Evolutionary conservation across 2,329 filamentous ascomycete genomes (phyloP).

Genomic region (Pseudopithomyces maydicus): DNA sequence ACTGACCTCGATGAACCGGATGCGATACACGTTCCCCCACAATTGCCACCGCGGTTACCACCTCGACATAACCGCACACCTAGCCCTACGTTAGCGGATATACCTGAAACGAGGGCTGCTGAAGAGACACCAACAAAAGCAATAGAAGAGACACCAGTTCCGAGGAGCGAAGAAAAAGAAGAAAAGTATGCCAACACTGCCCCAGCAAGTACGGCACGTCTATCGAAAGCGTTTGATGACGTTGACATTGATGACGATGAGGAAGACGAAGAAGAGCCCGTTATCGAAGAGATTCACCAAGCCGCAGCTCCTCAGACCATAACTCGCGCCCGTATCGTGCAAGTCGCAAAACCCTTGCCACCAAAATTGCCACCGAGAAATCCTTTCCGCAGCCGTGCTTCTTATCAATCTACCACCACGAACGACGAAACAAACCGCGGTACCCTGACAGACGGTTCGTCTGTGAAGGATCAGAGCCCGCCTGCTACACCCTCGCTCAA

Average conservation of each 20-base stretch:
- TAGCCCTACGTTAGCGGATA: slow-evolving; percentile 37
- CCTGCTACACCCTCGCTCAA: slow-evolving; percentile 42
- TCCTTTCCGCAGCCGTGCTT: slow-evolving; percentile 59
- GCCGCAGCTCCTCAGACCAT: slow-evolving; percentile 69
- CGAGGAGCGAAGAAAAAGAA: slow-evolving; percentile 11
- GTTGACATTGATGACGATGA: slow-evolving; percentile 59
- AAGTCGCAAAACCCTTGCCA: slow-evolving; percentile 78
- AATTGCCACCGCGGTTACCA: slow-evolving; percentile 32
- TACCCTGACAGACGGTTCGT: slow-evolving; percentile 24
- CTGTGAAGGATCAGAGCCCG: slow-evolving; percentile 31
- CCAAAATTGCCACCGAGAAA: slow-evolving; percentile 80
- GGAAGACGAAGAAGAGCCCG: slow-evolving; percentile 63
- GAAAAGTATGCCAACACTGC: slow-evolving; percentile 14
- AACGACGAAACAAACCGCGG: slow-evolving; percentile 25
- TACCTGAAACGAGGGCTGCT: slow-evolving; percentile 38
- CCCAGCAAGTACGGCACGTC: slow-evolving; percentile 26
- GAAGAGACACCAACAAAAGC: slow-evolving; percentile 21
- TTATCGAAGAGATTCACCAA: slow-evolving; percentile 72
- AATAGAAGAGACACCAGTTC: slow-evolving; percentile 20
- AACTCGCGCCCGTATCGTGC: slow-evolving; percentile 79
- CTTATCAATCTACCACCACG: slow-evolving; percentile 37
- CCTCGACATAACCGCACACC: slow-evolving; percentile 28
- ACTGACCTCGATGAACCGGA: slow-evolving; percentile 55
- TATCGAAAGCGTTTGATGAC: slow-evolving; percentile 33
- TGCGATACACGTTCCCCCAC: slow-evolving; percentile 27